These are phyloP conservation scores for Leishmania mexicana DNA, from an alignment of 208 protist species.

Conservation along the genomic window DNA sequence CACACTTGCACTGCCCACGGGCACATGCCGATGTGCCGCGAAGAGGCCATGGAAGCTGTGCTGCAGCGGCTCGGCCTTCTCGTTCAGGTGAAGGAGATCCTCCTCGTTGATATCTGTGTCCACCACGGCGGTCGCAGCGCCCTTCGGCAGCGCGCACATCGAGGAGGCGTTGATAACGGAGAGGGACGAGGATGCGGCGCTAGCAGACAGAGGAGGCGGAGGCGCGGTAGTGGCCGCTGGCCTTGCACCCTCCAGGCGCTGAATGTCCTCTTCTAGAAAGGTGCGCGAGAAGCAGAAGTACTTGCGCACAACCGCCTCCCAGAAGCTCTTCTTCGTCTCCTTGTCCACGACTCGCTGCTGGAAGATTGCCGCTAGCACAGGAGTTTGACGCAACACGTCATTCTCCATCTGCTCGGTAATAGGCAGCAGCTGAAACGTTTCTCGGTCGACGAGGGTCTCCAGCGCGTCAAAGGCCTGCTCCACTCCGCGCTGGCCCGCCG, in stretches of 20 bases:
- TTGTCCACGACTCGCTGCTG: constrained; percentile 53
- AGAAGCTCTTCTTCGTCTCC: constrained; percentile 67
- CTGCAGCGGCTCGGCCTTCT: background rate
- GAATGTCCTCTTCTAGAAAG: constrained; percentile 79
- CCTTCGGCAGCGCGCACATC: constrained; percentile 54
- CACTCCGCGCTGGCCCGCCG: constrained; percentile 73
- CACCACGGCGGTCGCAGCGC: constrained; percentile 16
- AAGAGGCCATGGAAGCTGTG: constrained; percentile 22
- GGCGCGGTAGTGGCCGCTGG: background rate
- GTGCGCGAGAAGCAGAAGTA: constrained; percentile 89
- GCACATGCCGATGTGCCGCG: constrained; percentile 13
- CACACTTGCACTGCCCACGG: background rate
- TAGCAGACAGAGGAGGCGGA: background rate
- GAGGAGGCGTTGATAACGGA: constrained; percentile 66
- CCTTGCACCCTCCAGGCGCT: constrained; percentile 32
- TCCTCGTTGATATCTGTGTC: constrained; percentile 39
- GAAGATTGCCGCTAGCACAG: constrained; percentile 73
- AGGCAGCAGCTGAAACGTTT: constrained; percentile 63
- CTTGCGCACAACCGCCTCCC: constrained; percentile 82
- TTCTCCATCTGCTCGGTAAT: constrained; percentile 85
- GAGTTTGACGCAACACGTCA: constrained; percentile 82
- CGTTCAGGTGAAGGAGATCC: constrained; percentile 21
- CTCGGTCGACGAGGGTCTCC: constrained; percentile 70
- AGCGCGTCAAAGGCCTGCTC: constrained; percentile 74
- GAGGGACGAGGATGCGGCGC: constrained; percentile 5